Conservation (phyloP, 257 asterid species). For the Capsicum chinense region DNA sequence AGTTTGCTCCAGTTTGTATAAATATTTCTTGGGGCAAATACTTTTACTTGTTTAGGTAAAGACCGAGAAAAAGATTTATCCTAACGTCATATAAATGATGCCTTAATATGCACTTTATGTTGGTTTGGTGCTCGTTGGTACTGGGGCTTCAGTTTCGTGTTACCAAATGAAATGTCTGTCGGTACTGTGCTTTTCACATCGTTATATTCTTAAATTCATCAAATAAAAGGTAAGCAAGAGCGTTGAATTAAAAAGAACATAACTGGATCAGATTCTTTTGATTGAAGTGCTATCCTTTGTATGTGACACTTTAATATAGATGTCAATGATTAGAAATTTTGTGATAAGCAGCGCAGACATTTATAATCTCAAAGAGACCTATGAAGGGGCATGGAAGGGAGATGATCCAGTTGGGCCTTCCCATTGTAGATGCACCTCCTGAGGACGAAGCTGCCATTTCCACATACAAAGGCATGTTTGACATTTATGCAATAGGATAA, state of each 20-base stretch:
- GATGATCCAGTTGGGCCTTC: constrained; percentile 81
- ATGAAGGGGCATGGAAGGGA: constrained; percentile 93
- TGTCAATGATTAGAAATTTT: constrained; percentile 27
- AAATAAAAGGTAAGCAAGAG: constrained; percentile 13
- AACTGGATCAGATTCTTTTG: neutral
- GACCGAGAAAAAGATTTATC: neutral
- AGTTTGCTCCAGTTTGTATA: neutral
- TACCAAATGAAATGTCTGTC: neutral
- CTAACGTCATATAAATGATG: neutral
- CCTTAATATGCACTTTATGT: neutral
- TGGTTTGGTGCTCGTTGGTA: neutral
- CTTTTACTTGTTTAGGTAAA: neutral
- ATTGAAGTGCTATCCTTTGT: constrained; percentile 29
- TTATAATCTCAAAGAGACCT: constrained; percentile 70
- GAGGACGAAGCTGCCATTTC: constrained; percentile 66
- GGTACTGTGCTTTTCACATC: neutral
- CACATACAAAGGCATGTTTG: constrained; percentile 63
- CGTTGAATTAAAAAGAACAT: neutral
- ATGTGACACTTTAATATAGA: constrained; percentile 29
- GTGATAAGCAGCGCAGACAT: constrained; percentile 70
- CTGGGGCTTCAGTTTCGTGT: neutral
- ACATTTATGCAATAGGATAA: constrained; percentile 4
- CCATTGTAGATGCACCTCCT: constrained; percentile 59
- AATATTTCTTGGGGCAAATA: neutral
- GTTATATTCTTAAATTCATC: neutral